Evolutionary conservation across 176 grass and related monocot genomes (phyloP).

Genomic region (Lolium perenne): DNA sequence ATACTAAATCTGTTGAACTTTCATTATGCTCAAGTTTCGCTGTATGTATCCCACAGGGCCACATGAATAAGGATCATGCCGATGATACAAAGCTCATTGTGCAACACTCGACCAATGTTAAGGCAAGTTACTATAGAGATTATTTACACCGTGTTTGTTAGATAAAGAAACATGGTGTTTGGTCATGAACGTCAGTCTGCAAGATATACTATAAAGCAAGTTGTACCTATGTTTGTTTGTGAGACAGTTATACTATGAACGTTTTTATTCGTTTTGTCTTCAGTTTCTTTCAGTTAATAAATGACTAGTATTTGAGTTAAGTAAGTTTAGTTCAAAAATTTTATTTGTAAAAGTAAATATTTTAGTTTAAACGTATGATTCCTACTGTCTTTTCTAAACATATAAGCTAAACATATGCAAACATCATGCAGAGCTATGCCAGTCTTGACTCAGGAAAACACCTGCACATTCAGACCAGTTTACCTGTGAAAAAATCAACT

Average conservation of each 20-base stretch:
- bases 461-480: slow-evolving; percentile 16
- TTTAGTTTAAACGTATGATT: slow-evolving; percentile 33
- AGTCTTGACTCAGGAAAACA: slow-evolving; percentile 5
- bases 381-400: not conserved
- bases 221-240: slow-evolving; percentile 5
- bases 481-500: not conserved
- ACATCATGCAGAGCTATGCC: slow-evolving; percentile 8
- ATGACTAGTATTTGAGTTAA: slow-evolving; percentile 25
- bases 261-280: not conserved
- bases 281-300: not conserved
- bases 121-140: slow-evolving; percentile 53
- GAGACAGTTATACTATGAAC: not conserved
- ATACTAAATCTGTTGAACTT: slow-evolving; percentile 1
- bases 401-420: not conserved
- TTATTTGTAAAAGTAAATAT: not conserved
- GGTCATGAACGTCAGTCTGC: slow-evolving; percentile 27
- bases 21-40: slow-evolving; percentile 35
- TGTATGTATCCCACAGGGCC: slow-evolving; percentile 55
- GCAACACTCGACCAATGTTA: slow-evolving; percentile 79
- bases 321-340: slow-evolving; percentile 1
- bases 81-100: slow-evolving; percentile 94
- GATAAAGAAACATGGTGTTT: not conserved
- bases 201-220: slow-evolving; percentile 15
- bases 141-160: not conserved
- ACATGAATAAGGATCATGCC: slow-evolving; percentile 98